These are phyloP conservation scores for Hypoxylon trugodes DNA, from an alignment of 495 filamentous ascomycete genomes.

Conservation along the genomic window DNA sequence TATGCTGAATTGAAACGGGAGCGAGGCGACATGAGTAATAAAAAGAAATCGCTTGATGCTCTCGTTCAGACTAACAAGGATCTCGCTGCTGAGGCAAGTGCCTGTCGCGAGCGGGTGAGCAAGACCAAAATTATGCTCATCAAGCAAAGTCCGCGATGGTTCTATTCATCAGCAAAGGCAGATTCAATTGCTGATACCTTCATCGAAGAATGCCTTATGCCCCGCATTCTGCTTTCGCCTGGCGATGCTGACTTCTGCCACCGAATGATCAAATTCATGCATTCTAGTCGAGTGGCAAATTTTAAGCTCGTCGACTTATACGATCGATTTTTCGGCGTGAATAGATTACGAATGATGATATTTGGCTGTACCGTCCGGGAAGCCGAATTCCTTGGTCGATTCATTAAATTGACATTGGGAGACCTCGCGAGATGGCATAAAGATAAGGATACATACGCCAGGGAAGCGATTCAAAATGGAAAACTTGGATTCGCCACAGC, in stretches of 20 bases:
- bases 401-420: conserved; percentile 79
- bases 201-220: conserved; percentile 89
- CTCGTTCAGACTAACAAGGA: conserved; percentile 66
- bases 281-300: conserved; percentile 79
- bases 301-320: conserved; percentile 88
- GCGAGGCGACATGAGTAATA: conserved; percentile 75
- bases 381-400: conserved; percentile 88
- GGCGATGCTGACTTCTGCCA: conserved; percentile 88
- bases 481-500: conserved; percentile 66
- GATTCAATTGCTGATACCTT: conserved; percentile 76
- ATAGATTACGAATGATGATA: conserved; percentile 79
- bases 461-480: conserved; percentile 68
- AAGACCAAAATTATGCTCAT: conserved; percentile 69
- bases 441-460: conserved; percentile 77
- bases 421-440: conserved; percentile 87
- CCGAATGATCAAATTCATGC: conserved; percentile 83
- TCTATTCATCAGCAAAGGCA: conserved; percentile 72
- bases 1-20: conserved; percentile 71
- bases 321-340: conserved; percentile 83
- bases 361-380: conserved; percentile 89
- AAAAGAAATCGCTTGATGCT: conserved; percentile 63
- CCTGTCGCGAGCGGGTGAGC: conserved; percentile 69
- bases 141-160: conserved; percentile 65
- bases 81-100: conserved; percentile 74
- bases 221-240: conserved; percentile 82